Evolutionary conservation across 2,329 filamentous ascomycete genomes (phyloP).

Genomic region (Mycosphaerelloides madeirae): DNA sequence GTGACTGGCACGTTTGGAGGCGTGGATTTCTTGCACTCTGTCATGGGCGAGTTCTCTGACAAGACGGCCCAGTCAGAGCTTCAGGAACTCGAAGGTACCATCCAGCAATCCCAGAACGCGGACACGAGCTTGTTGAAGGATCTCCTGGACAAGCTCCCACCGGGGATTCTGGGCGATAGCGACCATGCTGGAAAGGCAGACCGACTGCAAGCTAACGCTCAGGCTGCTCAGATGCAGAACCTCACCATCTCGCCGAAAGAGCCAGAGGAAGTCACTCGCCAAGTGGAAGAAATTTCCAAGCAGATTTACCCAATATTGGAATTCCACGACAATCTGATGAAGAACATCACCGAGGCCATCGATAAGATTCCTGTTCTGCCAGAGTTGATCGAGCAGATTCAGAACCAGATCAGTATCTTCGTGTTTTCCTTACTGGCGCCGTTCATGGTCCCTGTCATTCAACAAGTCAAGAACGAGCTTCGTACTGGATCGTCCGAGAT

Average conservation of each 20-base stretch:
- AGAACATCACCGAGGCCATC: slow-evolving; percentile 69
- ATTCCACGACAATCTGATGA: slow-evolving; percentile 85
- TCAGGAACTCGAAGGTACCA: slow-evolving; percentile 78
- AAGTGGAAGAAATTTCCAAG: slow-evolving; percentile 66
- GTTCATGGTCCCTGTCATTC: slow-evolving; percentile 78
- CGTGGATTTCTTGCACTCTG: slow-evolving; percentile 79
- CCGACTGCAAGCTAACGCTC: slow-evolving; percentile 72
- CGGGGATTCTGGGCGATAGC: slow-evolving; percentile 70
- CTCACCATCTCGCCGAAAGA: slow-evolving; percentile 69
- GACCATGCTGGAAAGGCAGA: slow-evolving; percentile 72
- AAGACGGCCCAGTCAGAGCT: slow-evolving; percentile 90
- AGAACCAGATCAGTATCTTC: slow-evolving; percentile 82
- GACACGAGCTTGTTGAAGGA: slow-evolving; percentile 72
- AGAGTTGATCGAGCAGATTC: slow-evolving; percentile 77
- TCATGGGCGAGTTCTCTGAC: slow-evolving; percentile 73
- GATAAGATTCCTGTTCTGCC: slow-evolving; percentile 82
- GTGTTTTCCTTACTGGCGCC: slow-evolving; percentile 89
- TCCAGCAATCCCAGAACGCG: slow-evolving; percentile 57
- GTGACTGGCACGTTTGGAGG: slow-evolving; percentile 92
- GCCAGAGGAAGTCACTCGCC: slow-evolving; percentile 77
- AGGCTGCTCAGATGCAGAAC: slow-evolving; percentile 69
- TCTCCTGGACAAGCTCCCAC: slow-evolving; percentile 75
- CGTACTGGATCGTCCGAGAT: slow-evolving; percentile 81
- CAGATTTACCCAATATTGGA: slow-evolving; percentile 87
- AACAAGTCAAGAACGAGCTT: slow-evolving; percentile 81